Evolutionary conservation across 495 filamentous ascomycete species (phyloP).

Genomic region (Hyaloscypha hepaticicola): DNA sequence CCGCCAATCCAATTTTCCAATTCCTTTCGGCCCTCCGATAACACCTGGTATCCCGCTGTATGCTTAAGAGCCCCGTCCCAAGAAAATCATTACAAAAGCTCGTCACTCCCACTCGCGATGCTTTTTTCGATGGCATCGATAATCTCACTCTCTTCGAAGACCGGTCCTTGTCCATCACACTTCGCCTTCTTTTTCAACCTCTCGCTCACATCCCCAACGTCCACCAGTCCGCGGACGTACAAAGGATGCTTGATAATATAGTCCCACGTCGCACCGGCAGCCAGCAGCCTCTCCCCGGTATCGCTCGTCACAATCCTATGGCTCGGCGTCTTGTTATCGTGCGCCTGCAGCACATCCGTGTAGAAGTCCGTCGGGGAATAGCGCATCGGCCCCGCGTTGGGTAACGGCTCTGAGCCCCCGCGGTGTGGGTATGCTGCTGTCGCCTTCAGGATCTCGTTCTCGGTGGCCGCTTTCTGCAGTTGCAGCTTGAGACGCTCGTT

Average conservation of each 20-base stretch:
- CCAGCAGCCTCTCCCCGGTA: constrained; percentile 74
- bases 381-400: constrained; percentile 64
- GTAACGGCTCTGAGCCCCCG: constrained; percentile 20
- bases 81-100: constrained; percentile 56
- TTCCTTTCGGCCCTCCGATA: background rate
- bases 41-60: constrained; percentile 5
- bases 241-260: constrained; percentile 80
- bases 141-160: constrained; percentile 78
- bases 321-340: constrained; percentile 58
- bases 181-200: constrained; percentile 71
- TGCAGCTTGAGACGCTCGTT: constrained; percentile 84
- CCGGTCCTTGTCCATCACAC: constrained; percentile 88
- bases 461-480: constrained; percentile 62
- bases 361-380: constrained; percentile 76
- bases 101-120: constrained; percentile 68
- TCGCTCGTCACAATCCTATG: constrained; percentile 69
- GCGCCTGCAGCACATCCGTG: constrained; percentile 49
- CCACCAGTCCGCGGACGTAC: constrained; percentile 77
- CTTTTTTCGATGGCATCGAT: constrained; percentile 75
- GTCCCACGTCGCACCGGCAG: constrained; percentile 85
- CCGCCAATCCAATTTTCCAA: background rate
- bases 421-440: constrained; percentile 45
- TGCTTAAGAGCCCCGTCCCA: background rate
- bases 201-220: constrained; percentile 77
- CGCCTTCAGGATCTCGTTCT: constrained; percentile 93